Evolutionary conservation across 2,329 filamentous ascomycete genomes (phyloP).

Genomic region (Trichoderma pleuroti): DNA sequence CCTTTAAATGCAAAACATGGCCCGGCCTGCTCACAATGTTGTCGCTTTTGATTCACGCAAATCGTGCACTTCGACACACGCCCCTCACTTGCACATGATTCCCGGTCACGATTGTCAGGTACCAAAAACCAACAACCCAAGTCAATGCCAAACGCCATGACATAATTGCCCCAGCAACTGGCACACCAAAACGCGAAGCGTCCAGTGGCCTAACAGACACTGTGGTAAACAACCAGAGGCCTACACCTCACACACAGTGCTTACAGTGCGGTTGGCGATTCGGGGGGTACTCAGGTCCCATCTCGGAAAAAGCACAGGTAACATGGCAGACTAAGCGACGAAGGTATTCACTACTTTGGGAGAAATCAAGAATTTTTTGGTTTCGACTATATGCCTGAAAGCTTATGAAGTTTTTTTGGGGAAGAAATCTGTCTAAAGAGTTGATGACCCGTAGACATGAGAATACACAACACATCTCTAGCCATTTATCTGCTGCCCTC

Average conservation of each 20-base stretch:
- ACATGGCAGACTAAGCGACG: not conserved
- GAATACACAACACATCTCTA: not conserved
- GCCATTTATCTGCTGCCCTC: conserved; percentile 11
- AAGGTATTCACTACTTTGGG: not conserved
- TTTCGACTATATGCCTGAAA: conserved; percentile 19
- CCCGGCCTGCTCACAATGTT: conserved; percentile 30
- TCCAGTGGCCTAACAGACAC: conserved; percentile 10
- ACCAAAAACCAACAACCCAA: conserved; percentile 1
- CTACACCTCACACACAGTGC: conserved; percentile 10
- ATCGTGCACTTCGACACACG: conserved; percentile 16
- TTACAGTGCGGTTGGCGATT: conserved; percentile 3
- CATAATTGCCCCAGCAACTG: conserved; percentile 33
- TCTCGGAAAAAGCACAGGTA: not conserved
- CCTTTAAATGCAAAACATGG: conserved; percentile 32
- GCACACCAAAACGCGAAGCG: conserved; percentile 1
- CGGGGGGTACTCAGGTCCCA: not conserved
- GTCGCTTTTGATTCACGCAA: conserved; percentile 22
- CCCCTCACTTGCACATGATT: conserved; percentile 17
- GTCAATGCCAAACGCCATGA: conserved; percentile 21
- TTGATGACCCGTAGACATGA: conserved; percentile 11
- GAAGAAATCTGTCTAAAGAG: conserved; percentile 8
- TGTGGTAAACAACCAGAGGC: conserved; percentile 14
- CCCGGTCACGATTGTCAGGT: conserved; percentile 22
- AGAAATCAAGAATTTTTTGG: not conserved
- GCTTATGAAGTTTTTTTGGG: conserved; percentile 2